Percentiles rank a stretch among this genome's conserved stretches.
These are phyloP conservation scores for Adenanthera pavonina DNA, from an alignment of 306 rosid species.

Conservation along the genomic window DNA sequence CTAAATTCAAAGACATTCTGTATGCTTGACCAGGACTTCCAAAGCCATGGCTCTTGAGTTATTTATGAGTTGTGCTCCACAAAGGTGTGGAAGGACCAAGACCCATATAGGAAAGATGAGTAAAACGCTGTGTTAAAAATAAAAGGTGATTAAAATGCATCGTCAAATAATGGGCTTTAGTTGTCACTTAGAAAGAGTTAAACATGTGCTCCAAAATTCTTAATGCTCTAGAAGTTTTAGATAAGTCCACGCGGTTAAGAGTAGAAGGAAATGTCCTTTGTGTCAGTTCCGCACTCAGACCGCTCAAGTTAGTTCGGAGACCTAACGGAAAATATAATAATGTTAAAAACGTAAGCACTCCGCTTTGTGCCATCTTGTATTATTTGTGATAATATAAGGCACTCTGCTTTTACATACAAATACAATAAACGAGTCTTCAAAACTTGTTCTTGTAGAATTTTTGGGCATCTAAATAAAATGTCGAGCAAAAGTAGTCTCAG, in stretches of 20 bases:
- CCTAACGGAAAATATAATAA: slow-evolving; percentile 22
- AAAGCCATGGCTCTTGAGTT: not conserved
- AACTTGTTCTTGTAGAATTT: not conserved
- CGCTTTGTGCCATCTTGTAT: not conserved
- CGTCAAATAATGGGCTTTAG: slow-evolving; percentile 35
- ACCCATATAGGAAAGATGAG: not conserved
- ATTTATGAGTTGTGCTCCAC: slow-evolving; percentile 36
- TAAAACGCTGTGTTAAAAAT: not conserved
- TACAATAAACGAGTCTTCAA: not conserved
- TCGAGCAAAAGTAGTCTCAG: no score
- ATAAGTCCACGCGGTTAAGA: slow-evolving; percentile 59
- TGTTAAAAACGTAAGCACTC: not conserved
- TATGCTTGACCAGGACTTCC: slow-evolving; percentile 41
- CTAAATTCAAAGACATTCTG: slow-evolving; percentile 34
- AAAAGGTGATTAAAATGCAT: slow-evolving; percentile 5
- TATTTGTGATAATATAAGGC: not conserved
- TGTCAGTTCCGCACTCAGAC: slow-evolving; percentile 46
- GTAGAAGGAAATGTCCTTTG: slow-evolving; percentile 20
- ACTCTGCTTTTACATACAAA: not conserved
- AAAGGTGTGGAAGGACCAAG: slow-evolving; percentile 14
- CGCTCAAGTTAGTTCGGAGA: slow-evolving; percentile 34
- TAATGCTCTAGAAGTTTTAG: slow-evolving; percentile 11
- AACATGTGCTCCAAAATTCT: slow-evolving; percentile 23
- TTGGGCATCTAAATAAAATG: no score
- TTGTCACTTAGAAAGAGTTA: slow-evolving; percentile 45